Evolutionary conservation across 2,329 filamentous ascomycete species (phyloP), one percentile per base, ranked within the genome.

Genomic region (Rutstroemia sp.): DNA sequence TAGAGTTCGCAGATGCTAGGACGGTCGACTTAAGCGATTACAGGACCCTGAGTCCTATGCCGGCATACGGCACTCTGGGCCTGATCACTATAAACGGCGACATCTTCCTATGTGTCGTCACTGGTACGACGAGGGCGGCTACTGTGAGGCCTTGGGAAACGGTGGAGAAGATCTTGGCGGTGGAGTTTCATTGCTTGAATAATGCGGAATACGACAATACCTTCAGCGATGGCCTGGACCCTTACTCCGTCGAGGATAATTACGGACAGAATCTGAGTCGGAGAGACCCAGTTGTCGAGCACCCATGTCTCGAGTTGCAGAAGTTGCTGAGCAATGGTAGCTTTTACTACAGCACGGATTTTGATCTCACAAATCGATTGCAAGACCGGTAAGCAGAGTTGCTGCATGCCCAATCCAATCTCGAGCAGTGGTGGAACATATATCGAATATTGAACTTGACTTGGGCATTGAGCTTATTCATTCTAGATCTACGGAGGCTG

Each of bases 261-360:
- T 80, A 82, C 60, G 74, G 75, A 27, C 76, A 78, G 60, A 73
- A 70, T 44, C 71, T 83, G 14, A 83, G 86, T 57, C 79, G 85
- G 57, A 80, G 82, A 64, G 90, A 96, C 45, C 76, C 82, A 44
- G 73, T 84, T 25, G 72, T 89, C 30, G 91, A 96, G 67, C 91
- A 96, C 71, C 94, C 94, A 6, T 97, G 92, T 71, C 76, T 90
- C 65, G 89, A 94, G 47, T 73, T 99, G 58, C 92, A 92, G 72
- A 97, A 96, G 76, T 80, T 99, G 39, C 76, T 99, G 56, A 87
- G 89, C 68, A 92, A 95, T 70, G 92, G 92, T 25, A 95, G 88
- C 30, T 99, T 99, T 70, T 99, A 97, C 71, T 99, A 96, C 74
- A 96, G 91, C 69, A 89, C 90, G n/a, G 91, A 97, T 71, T 99